Evolutionary conservation across 2,329 filamentous ascomycete species (phyloP).

Genomic region (Sporothrix protearum): DNA sequence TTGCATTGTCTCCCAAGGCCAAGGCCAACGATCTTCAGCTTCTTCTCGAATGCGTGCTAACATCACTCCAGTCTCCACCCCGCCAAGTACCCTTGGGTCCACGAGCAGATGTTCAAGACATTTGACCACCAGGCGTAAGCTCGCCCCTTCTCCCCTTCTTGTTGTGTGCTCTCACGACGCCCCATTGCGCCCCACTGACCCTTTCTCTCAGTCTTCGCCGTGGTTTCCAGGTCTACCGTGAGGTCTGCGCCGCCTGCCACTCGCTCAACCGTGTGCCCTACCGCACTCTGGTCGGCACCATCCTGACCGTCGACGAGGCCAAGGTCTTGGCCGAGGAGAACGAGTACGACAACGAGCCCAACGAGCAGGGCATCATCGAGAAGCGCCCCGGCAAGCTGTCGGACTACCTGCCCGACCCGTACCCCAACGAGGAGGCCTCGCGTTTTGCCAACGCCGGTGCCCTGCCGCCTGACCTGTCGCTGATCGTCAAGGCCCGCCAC

Average conservation of each 20-base stretch:
- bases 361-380: conserved; percentile 96
- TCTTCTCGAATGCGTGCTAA: not conserved
- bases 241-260: conserved; percentile 97
- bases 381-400: conserved; percentile 98
- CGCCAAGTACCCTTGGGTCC: conserved; percentile 92
- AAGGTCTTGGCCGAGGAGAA: conserved; percentile 96
- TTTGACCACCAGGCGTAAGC: conserved; percentile 95
- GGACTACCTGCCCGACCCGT: conserved; percentile 90
- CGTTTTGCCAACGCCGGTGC: conserved; percentile 98
- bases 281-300: conserved; percentile 81
- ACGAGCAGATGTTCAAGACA: conserved; percentile 86
- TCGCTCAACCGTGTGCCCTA: conserved; percentile 92
- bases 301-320: conserved; percentile 96
- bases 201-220: conserved; percentile 72
- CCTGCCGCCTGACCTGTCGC: conserved; percentile 90
- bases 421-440: conserved; percentile 99
- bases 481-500: conserved; percentile 97
- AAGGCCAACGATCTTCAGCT: not conserved
- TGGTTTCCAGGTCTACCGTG: conserved; percentile 98
- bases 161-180: conserved; percentile 46
- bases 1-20: not conserved
- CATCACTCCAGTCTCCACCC: conserved; percentile 71
- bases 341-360: conserved; percentile 97
- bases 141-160: conserved; percentile 30
- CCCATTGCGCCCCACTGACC: conserved; percentile 13